phyloP scores from a whole-genome alignment of 352 stramenopile genomes.

The Blastocystis sp. region DNA sequence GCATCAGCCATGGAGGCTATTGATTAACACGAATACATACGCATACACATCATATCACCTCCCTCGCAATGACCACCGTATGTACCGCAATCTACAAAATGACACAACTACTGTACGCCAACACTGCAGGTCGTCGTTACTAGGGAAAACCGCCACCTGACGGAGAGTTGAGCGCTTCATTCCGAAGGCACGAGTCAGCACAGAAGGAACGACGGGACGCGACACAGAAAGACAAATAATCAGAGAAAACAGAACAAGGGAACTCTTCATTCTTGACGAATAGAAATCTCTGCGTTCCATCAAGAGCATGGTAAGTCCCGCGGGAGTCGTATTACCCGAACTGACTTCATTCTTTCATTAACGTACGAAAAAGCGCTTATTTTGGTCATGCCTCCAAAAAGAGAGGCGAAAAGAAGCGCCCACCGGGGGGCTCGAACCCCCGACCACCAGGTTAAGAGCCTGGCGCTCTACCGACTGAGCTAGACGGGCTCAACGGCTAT shows the following conservation, averaged over 20 bases:
- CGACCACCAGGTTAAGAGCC: conserved; percentile 1
- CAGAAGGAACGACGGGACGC: neutral
- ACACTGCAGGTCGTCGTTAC: neutral
- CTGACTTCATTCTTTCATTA: neutral
- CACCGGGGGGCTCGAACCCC: neutral
- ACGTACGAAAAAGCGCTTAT: neutral
- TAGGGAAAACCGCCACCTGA: no score
- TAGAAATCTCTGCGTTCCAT: no score
- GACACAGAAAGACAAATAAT: neutral
- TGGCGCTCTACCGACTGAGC: neutral
- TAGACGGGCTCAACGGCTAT: neutral
- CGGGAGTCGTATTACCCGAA: neutral
- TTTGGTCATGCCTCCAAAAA: no score
- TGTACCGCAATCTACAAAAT: neutral
- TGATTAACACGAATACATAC: neutral
- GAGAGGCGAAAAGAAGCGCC: neutral
- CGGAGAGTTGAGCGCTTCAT: no score
- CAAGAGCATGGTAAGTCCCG: neutral
- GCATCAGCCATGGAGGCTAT: no score
- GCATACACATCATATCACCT: neutral
- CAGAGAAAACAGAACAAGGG: neutral
- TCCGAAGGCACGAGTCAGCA: no score
- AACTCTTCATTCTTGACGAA: no score
- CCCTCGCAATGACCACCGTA: neutral
- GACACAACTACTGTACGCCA: neutral